phyloP scores from a whole-genome alignment of 2,329 filamentous ascomycete genomes.

The Phaeosphaeria sp. region DNA sequence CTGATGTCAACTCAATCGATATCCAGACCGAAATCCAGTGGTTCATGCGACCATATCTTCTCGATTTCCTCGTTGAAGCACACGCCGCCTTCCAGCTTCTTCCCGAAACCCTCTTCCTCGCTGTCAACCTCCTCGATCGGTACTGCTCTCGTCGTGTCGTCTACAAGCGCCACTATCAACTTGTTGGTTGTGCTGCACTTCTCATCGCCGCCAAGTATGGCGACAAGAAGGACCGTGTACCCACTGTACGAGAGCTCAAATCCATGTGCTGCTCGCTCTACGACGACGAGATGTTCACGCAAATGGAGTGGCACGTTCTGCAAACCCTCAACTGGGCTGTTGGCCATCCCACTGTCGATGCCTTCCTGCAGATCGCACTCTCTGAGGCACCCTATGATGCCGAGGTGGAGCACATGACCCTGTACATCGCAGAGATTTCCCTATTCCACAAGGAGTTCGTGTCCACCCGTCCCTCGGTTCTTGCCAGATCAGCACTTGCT shows the following conservation, averaged over 20 bases:
- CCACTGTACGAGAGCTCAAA: conserved; percentile 94
- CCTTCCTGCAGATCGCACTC: conserved; percentile 87
- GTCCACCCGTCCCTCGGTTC: conserved; percentile 85
- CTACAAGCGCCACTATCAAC: conserved; percentile 98
- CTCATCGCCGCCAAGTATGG: conserved; percentile 98
- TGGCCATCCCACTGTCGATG: conserved; percentile 94
- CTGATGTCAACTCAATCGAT: conserved; percentile 96
- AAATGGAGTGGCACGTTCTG: conserved; percentile 99
- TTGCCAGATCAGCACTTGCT: conserved; percentile 86
- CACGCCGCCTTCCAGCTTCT: conserved; percentile 93
- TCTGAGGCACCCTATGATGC: conserved; percentile 76
- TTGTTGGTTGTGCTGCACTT: conserved; percentile 94
- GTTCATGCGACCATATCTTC: conserved; percentile 98
- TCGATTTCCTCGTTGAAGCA: conserved; percentile 97
- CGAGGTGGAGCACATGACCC: conserved; percentile 92
- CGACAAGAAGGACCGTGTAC: conserved; percentile 98
- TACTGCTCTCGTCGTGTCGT: conserved; percentile 98
- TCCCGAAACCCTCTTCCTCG: conserved; percentile 93
- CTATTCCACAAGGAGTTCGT: conserved; percentile 98
- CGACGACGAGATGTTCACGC: conserved; percentile 99
- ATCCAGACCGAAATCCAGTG: conserved; percentile 99
- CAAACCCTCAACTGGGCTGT: conserved; percentile 97
- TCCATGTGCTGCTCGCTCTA: conserved; percentile 99
- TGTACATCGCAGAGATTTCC: conserved; percentile 93
- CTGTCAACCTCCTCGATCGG: conserved; percentile 93